phyloP scores from a whole-genome alignment of 2,329 filamentous ascomycete species.

The Talaromyces marneffei region DNA sequence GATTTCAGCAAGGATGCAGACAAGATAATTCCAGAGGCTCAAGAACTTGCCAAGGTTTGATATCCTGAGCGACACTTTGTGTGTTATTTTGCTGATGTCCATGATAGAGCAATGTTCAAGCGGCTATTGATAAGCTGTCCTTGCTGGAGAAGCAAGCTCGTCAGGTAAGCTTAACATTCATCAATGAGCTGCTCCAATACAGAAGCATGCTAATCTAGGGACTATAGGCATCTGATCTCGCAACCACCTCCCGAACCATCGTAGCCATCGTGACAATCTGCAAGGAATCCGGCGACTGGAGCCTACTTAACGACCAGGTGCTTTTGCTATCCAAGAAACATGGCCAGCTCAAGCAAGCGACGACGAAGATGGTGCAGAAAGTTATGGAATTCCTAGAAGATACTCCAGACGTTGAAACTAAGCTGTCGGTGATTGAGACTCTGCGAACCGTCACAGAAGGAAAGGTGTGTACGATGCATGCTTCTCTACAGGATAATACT shows the following conservation, averaged over 20 bases:
- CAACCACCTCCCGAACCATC: conserved; percentile 85
- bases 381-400: conserved; percentile 89
- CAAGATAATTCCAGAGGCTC: conserved; percentile 80
- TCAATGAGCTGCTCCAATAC: conserved; percentile 17
- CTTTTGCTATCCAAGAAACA: conserved; percentile 97
- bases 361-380: conserved; percentile 97
- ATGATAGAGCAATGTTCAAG: conserved; percentile 61
- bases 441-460: conserved; percentile 94
- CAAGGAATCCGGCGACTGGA: conserved; percentile 90
- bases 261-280: conserved; percentile 87
- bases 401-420: conserved; percentile 77
- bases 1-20: conserved; percentile 97
- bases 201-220: background rate
- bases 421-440: conserved; percentile 90
- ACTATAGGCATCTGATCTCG: conserved; percentile 85
- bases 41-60: conserved; percentile 77
- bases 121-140: conserved; percentile 88
- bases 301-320: conserved; percentile 91
- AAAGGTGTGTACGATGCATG: conserved; percentile 54
- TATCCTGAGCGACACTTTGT: background rate
- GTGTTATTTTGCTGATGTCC: background rate
- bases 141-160: conserved; percentile 92
- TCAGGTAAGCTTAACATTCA: conserved; percentile 56
- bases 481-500: background rate
- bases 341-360: conserved; percentile 98